phyloP scores from a whole-genome alignment of 1,139 yeast species.

The Hyphopichia fennica region DNA sequence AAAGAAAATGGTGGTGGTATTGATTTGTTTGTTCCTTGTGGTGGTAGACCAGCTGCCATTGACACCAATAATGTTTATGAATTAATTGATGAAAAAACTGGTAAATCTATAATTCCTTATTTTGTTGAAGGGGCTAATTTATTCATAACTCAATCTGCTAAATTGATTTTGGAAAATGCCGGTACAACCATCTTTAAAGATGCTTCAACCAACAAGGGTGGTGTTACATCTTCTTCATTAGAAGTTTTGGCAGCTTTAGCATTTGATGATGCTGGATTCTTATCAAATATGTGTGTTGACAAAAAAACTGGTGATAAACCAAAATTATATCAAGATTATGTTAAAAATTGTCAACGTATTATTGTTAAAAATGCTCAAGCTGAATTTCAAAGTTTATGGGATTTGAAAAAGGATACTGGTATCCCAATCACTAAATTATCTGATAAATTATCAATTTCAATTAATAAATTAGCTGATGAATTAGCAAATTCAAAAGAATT shows the following conservation, averaged over 20 bases:
- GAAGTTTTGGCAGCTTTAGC: constrained; percentile 95
- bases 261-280: constrained; percentile 81
- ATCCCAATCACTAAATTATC: constrained; percentile 76
- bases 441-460: constrained; percentile 81
- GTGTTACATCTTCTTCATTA: constrained; percentile 94
- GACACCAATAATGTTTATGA: constrained; percentile 79
- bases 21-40: constrained; percentile 93
- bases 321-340: constrained; percentile 76
- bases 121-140: constrained; percentile 97
- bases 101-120: constrained; percentile 77
- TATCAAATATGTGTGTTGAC: constrained; percentile 71
- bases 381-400: constrained; percentile 89
- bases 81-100: constrained; percentile 73
- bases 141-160: constrained; percentile 93
- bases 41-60: constrained; percentile 97
- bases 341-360: constrained; percentile 74
- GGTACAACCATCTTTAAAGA: constrained; percentile 90
- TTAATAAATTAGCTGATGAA: constrained; percentile 88
- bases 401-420: constrained; percentile 65
- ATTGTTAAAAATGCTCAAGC: constrained; percentile 75
- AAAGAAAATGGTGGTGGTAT: constrained; percentile 42
- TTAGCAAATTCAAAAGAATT: constrained; percentile 77
- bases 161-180: constrained; percentile 78
- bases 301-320: constrained; percentile 56
- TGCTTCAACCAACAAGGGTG: constrained; percentile 97